A percentile compares a stretch with the other conserved stretches of the same genome.
Evolutionary conservation across 2,329 filamentous ascomycete genomes (phyloP).

Genomic region (Nemania abortiva): DNA sequence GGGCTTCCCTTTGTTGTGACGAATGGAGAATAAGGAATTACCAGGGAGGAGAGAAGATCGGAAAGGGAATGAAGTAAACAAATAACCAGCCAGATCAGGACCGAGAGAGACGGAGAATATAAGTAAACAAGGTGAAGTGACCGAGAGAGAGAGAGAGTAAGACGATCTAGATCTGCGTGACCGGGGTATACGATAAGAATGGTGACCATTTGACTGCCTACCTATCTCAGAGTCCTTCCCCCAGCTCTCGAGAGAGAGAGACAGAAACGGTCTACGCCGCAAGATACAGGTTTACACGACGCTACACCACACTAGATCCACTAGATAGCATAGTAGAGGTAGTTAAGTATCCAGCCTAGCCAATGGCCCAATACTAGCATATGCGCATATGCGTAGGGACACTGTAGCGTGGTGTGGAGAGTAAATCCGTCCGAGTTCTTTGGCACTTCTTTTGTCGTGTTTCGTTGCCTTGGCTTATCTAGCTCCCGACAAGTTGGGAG

Average conservation of each 20-base stretch:
- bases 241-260: background rate
- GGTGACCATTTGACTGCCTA: constrained; percentile 2
- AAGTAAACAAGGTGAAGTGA: constrained; percentile 13
- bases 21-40: background rate
- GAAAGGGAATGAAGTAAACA: constrained; percentile 7
- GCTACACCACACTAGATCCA: background rate
- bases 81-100: background rate
- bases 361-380: too few relatives aligned
- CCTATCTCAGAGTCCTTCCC: background rate
- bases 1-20: constrained; percentile 1
- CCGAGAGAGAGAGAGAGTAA: constrained; percentile 2
- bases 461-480: constrained; percentile 5
- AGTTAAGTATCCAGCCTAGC: too few relatives aligned
- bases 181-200: constrained; percentile 24
- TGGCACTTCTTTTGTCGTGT: background rate
- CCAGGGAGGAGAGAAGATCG: background rate
- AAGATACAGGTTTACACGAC: background rate
- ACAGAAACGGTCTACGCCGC: background rate
- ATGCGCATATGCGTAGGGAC: too few relatives aligned
- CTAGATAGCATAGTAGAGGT: background rate
- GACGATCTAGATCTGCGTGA: background rate
- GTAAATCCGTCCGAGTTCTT: constrained; percentile 3
- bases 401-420: background rate
- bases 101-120: background rate
- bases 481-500: constrained; percentile 36